Evolutionary conservation across 768 basidiomycete genomes (phyloP), one percentile per base, ranked within the genome.

Genomic region (Lactifluus echinatus): DNA sequence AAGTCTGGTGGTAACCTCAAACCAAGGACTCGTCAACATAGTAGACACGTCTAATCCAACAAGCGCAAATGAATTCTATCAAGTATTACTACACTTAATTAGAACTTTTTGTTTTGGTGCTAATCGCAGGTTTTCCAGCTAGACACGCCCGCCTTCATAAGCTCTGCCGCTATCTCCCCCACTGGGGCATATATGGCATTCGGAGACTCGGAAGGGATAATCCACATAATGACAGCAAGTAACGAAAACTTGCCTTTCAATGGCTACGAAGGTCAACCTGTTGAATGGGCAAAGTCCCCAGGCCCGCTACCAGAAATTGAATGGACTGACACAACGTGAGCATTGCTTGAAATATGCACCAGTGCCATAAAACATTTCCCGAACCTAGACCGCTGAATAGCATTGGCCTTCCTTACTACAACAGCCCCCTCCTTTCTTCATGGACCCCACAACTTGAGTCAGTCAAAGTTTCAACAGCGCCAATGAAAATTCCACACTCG

Each of bases 181-280:
- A 87, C 87, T 4, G 92, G 89, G 34, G 83, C 87, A n/a, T 96
- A 92, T 66, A 76, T 98, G 66, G 93, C 91, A 0, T 93, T 94
- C 63, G 94, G 93, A 0, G 93, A 96, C 65, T 83, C 85, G 0
- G 85, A 89, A 42, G 93, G 94, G 17, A 74, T 76, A 5, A 79
- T 97, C 3, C 92, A 95, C 71, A 73, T 98, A 17, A 73, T 93
- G 65, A 82, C 87, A 48, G 87, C 89, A 52, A 78, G 78, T 11
- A 80, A 85, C 40, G 83, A 85, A 49, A 79, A 77, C 3, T 64
- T 73, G 29, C 88, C 91, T 2, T 87, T 95, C 70, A 95, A 95
- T 63, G 93, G 94, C 0, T 95, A 86, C 65, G 85, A 91, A 57
- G 92, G 92, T 1, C 82, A 89, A 62, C 82, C 89, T 12, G 73